Conservation (phyloP, 179 eudicot species). For the Drosera spatulata region DNA sequence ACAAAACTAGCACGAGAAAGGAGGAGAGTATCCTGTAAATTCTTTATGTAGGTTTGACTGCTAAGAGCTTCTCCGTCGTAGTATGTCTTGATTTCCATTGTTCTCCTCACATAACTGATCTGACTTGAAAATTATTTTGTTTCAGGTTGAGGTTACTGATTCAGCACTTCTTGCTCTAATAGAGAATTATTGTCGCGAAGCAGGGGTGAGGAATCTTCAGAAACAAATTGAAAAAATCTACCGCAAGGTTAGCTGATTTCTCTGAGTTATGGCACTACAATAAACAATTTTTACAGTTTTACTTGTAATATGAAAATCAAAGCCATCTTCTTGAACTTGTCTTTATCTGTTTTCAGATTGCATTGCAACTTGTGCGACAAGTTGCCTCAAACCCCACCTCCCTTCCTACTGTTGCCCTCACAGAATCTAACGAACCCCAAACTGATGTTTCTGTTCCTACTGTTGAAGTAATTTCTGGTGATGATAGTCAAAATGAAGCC, state of each 20-base stretch:
- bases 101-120: not conserved
- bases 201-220: conserved; percentile 97
- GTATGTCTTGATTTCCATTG: too few relatives aligned
- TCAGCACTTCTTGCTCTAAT: conserved; percentile 85
- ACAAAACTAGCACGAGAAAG: too few relatives aligned
- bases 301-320: too few relatives aligned
- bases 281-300: too few relatives aligned
- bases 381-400: conserved; percentile 28
- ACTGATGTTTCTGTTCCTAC: conserved; percentile 21
- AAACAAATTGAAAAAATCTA: conserved; percentile 98
- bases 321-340: not conserved
- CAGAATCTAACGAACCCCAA: conserved; percentile 15
- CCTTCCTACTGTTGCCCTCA: conserved; percentile 9
- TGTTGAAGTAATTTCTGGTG: too few relatives aligned
- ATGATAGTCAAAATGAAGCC: too few relatives aligned
- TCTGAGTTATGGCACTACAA: not conserved
- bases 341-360: conserved; percentile 45
- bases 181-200: conserved; percentile 96
- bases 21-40: too few relatives aligned
- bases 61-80: too few relatives aligned
- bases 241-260: conserved; percentile 61
- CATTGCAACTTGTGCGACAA: conserved; percentile 71
- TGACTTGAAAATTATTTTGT: conserved; percentile 1
- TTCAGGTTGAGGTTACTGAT: conserved; percentile 90
- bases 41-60: too few relatives aligned